Conservation (phyloP, 1,284 basidiomycete species). For the Coniferiporia weirii region DNA sequence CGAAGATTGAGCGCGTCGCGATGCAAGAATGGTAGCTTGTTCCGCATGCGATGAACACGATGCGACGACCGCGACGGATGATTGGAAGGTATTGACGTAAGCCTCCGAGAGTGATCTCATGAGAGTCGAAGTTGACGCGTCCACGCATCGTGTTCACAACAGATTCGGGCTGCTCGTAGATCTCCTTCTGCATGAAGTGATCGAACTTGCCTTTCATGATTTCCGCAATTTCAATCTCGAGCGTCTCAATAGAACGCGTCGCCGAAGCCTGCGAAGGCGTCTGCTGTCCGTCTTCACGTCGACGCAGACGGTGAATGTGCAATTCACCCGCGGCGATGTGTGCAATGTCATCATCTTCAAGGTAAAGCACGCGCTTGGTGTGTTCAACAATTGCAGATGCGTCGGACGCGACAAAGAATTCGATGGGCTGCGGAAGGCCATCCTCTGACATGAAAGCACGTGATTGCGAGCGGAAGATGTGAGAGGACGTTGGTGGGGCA, state of each 20-base stretch:
- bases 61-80: slow-evolving; percentile 90
- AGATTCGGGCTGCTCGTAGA: slow-evolving; percentile 99
- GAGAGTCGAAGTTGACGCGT: slow-evolving; percentile 96
- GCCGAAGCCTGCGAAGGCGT: slow-evolving; percentile 58
- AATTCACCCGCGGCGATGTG: slow-evolving; percentile 97
- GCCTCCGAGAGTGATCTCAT: slow-evolving; percentile 91
- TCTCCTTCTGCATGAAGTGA: slow-evolving; percentile 99
- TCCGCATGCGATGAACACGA: slow-evolving; percentile 97
- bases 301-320: slow-evolving; percentile 96
- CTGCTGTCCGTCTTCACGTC: slow-evolving; percentile 68
- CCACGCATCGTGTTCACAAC: slow-evolving; percentile 99
- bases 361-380: slow-evolving; percentile 98
- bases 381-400: slow-evolving; percentile 96
- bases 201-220: slow-evolving; percentile 99
- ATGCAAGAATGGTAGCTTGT: slow-evolving; percentile 98
- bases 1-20: slow-evolving; percentile 97
- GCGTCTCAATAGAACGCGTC: slow-evolving; percentile 95
- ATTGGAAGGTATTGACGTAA: slow-evolving; percentile 93
- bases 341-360: slow-evolving; percentile 99
- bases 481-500: slow-evolving; percentile 66
- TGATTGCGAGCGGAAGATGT: slow-evolving; percentile 92
- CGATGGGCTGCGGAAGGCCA: slow-evolving; percentile 97
- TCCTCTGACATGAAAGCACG: slow-evolving; percentile 98
- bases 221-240: slow-evolving; percentile 98
- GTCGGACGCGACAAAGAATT: slow-evolving; percentile 99